Evolutionary conservation across 441 rosid species (phyloP).

Genomic region (Raphanus hybrid): DNA sequence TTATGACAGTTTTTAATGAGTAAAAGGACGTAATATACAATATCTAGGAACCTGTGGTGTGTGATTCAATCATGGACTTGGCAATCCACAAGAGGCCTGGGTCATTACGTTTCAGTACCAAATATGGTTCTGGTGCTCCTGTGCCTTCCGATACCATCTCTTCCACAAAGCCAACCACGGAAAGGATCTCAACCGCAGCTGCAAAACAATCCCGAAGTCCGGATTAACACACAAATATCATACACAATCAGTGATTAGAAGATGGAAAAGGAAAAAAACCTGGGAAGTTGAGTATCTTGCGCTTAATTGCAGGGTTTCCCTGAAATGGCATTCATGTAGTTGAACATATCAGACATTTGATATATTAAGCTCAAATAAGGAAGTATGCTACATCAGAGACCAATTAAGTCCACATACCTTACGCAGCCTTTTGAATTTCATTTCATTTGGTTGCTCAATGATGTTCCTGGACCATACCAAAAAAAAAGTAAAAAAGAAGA

Average conservation of each 20-base stretch:
- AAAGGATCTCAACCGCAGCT: slow-evolving; percentile 88
- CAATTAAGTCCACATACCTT: slow-evolving; percentile 55
- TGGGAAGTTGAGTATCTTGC: slow-evolving; percentile 60
- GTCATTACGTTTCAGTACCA: slow-evolving; percentile 88
- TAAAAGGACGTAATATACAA: background rate
- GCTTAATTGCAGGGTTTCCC: slow-evolving; percentile 81
- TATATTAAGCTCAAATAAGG: background rate
- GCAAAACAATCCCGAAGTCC: slow-evolving; percentile 28
- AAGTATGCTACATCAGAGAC: background rate
- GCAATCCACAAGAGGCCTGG: slow-evolving; percentile 96
- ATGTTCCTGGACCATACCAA: slow-evolving; percentile 59
- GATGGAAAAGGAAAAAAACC: slow-evolving; percentile 47
- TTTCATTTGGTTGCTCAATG: slow-evolving; percentile 78
- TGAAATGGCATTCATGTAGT: slow-evolving; percentile 46
- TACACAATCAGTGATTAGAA: background rate
- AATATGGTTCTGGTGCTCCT: slow-evolving; percentile 62
- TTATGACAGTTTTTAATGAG: slow-evolving; percentile 18
- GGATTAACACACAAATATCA: slow-evolving; percentile 9
- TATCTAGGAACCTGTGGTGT: slow-evolving; percentile 48
- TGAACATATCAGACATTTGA: background rate
- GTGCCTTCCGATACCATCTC: slow-evolving; percentile 54
- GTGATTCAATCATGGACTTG: slow-evolving; percentile 74
- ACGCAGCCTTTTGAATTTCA: slow-evolving; percentile 76
- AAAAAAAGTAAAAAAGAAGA: background rate
- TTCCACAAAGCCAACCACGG: slow-evolving; percentile 75